A percentile compares a stretch with the other conserved stretches of the same genome.
Conservation (phyloP, 495 filamentous ascomycete genomes). For the Lepidopterella palustris region DNA sequence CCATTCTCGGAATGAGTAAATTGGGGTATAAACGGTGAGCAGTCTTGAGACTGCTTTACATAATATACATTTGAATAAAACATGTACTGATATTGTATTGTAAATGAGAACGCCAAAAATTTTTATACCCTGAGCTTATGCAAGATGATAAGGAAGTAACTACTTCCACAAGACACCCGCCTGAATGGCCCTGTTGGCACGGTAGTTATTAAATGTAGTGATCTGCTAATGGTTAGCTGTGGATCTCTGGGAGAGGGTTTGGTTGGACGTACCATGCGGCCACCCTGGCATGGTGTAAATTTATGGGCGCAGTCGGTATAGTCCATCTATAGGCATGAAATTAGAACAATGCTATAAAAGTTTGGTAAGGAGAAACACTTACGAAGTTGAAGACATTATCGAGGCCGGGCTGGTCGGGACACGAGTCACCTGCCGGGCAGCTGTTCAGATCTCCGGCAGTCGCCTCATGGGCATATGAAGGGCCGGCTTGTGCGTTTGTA, state of each 20-base stretch:
- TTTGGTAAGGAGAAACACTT: neutral
- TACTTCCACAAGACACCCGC: neutral
- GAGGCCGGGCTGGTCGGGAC: conserved; percentile 40
- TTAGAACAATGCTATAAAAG: neutral
- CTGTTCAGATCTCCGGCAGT: conserved; percentile 17
- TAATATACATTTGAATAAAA: no score
- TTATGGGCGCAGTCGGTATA: conserved; percentile 20
- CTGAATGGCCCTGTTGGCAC: neutral
- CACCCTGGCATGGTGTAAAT: conserved; percentile 24
- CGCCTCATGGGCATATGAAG: conserved; percentile 39
- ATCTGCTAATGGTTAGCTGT: no score
- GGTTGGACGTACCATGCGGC: no score
- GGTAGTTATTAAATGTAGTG: neutral
- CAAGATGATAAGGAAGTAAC: no score
- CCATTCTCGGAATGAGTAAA: no score
- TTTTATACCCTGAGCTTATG: no score
- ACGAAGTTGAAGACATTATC: conserved; percentile 47
- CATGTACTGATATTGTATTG: no score
- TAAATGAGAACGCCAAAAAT: no score
- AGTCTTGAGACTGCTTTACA: no score
- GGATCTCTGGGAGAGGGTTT: no score
- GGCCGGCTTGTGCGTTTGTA: conserved; percentile 45
- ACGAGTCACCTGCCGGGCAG: conserved; percentile 48
- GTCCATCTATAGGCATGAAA: conserved; percentile 11
- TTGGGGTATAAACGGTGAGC: no score